Base-by-base conservation (phyloP, 2,329 filamentous ascomycete genomes). In the Fusarium foetens region DNA sequence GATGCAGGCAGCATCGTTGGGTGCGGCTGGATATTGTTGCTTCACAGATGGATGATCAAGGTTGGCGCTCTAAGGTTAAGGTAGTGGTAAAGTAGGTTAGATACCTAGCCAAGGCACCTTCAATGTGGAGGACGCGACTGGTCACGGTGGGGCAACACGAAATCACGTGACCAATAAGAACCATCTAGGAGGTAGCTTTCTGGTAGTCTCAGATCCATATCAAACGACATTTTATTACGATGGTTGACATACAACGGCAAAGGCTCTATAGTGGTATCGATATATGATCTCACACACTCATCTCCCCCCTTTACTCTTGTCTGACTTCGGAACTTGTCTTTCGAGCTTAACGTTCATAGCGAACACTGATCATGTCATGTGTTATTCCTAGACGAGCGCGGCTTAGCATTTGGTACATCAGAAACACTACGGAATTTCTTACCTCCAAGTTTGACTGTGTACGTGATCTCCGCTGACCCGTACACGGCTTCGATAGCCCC, bases 381-480 rank as follows among this genome's bases (percentile, higher is more conserved):
- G 79, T 81, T 23, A 82, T 71, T 17, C 81, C 81, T 82, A 27
- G 14, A 25, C 14, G 12, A 63, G n/a, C 35, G 13, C n/a, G 51
- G 29, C 45, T 76, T 51, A 77, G 72, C 17, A 31, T 46, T 10
- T 45, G 27, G 52, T 41, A 54, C 19, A 42, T 39, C 12, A 21
- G 19, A 21, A 39, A 23, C 33, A 7, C 19, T 29, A 17, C 46
- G 33, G 6, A 8, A 11, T 55, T 43, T 13, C 77, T 70, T 63
- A 81, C 81, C 81, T 78, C 80, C 81, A 42, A 83, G 79, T 63
- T 82, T 80, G 13, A 80, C 77, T 10, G 73, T 76, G 68, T 83
- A 83, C 19, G 79, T 82, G 63, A 83, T 78, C 72, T 81, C 80
- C 53, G 81, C 81, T 52, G 81, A 82, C n/a, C 77, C 80, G 64